Conservation (phyloP, 2,329 filamentous ascomycete species). For the Penicillium sp. region DNA sequence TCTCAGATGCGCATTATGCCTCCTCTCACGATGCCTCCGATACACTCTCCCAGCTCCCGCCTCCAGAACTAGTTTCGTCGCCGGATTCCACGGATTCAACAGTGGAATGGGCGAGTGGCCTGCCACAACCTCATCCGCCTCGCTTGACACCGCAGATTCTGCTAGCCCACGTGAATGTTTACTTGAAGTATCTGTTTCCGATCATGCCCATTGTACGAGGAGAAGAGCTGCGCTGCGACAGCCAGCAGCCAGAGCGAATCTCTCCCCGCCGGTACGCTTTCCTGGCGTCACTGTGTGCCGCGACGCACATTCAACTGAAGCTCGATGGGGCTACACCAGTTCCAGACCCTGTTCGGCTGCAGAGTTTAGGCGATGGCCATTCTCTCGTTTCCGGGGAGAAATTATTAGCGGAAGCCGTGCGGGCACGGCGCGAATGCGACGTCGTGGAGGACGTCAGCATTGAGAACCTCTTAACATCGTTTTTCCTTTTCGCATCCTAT, state of each 20-base stretch:
- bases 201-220: constrained; percentile 49
- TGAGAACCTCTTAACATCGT: constrained; percentile 66
- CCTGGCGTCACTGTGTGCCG: constrained; percentile 46
- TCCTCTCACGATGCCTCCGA: constrained; percentile 29
- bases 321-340: constrained; percentile 37
- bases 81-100: constrained; percentile 39
- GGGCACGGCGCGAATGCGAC: constrained; percentile 46
- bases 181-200: constrained; percentile 47
- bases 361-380: constrained; percentile 60
- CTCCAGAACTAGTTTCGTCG: constrained; percentile 38
- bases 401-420: constrained; percentile 67
- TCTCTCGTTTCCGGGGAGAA: constrained; percentile 67
- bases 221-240: constrained; percentile 40
- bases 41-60: constrained; percentile 33
- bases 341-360: constrained; percentile 27
- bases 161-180: constrained; percentile 46
- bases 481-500: constrained; percentile 75
- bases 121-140: constrained; percentile 21
- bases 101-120: constrained; percentile 29
- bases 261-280: constrained; percentile 45
- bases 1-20: constrained; percentile 30
- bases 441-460: constrained; percentile 46
- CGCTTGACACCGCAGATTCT: constrained; percentile 40
- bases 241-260: constrained; percentile 59
- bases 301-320: constrained; percentile 51